phyloP scores from a whole-genome alignment of 345 rosid genomes.

The Hibiscus mutabilis region DNA sequence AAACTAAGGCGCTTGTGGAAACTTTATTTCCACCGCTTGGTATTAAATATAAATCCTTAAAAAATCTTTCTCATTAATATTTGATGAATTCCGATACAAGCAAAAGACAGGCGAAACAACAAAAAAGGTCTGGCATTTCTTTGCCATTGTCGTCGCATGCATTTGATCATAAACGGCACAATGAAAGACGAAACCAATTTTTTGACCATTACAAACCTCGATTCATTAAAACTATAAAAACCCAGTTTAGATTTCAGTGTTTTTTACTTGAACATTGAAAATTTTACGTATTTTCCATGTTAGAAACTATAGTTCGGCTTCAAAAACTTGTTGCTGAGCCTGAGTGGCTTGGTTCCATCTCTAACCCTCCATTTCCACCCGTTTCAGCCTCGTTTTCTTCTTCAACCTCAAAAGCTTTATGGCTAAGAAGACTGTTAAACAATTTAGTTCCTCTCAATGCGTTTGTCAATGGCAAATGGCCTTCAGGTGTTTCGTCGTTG shows the following conservation, averaged over 20 bases:
- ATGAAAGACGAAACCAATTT: no score
- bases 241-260: neutral
- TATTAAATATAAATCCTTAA: no score
- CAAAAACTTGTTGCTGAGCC: conserved; percentile 26
- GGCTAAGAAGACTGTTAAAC: conserved; percentile 56
- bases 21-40: no score
- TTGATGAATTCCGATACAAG: neutral
- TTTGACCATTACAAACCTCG: no score
- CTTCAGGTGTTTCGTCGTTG: conserved; percentile 60
- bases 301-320: conserved; percentile 33
- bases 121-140: no score
- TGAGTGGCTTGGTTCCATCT: conserved; percentile 24
- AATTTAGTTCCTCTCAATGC: conserved; percentile 84
- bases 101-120: neutral
- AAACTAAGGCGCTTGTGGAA: no score
- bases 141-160: no score
- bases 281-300: neutral
- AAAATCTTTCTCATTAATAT: no score
- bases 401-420: conserved; percentile 58
- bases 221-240: neutral
- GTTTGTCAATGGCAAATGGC: conserved; percentile 89
- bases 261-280: neutral
- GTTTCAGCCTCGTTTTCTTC: conserved; percentile 23
- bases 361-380: conserved; percentile 12
- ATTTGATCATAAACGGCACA: neutral